A percentile compares a stretch with the other conserved stretches of the same genome.
Conservation (phyloP, 2,329 filamentous ascomycete species). For the Colletotrichum sp. region DNA sequence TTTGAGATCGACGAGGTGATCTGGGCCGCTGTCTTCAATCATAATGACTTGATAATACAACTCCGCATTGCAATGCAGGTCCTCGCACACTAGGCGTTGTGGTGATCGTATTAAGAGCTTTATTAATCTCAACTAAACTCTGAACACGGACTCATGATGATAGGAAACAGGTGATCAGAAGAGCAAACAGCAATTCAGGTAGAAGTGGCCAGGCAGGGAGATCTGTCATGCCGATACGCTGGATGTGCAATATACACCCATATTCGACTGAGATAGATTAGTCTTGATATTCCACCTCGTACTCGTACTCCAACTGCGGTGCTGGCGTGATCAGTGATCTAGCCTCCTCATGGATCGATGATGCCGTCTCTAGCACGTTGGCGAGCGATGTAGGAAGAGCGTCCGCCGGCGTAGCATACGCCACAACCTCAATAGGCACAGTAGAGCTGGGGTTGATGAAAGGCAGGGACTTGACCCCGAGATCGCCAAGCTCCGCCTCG, state of each 20-base stretch:
- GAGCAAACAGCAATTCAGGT: too few species aligned
- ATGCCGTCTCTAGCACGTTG: neutral
- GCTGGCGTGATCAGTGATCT: neutral
- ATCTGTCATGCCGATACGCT: too few species aligned
- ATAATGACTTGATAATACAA: too few species aligned
- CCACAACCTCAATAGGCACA: neutral
- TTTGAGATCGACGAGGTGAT: neutral
- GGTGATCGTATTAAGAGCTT: too few species aligned
- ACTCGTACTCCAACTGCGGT: neutral
- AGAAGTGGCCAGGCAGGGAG: too few species aligned
- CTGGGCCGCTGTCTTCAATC: neutral
- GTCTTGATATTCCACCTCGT: neutral
- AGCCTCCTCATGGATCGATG: neutral
- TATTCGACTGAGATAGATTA: neutral
- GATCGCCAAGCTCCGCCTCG: neutral
- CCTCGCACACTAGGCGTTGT: too few species aligned
- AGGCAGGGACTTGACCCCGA: neutral
- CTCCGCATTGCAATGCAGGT: too few species aligned
- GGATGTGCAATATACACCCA: too few species aligned
- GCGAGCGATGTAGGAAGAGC: neutral
- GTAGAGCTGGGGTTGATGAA: neutral
- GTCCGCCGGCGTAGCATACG: neutral
- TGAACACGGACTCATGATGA: too few species aligned
- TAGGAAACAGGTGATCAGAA: too few species aligned
- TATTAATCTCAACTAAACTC: too few species aligned